Base-by-base conservation (phyloP, 2,329 filamentous ascomycete species). In the Colletotrichum truncatum region DNA sequence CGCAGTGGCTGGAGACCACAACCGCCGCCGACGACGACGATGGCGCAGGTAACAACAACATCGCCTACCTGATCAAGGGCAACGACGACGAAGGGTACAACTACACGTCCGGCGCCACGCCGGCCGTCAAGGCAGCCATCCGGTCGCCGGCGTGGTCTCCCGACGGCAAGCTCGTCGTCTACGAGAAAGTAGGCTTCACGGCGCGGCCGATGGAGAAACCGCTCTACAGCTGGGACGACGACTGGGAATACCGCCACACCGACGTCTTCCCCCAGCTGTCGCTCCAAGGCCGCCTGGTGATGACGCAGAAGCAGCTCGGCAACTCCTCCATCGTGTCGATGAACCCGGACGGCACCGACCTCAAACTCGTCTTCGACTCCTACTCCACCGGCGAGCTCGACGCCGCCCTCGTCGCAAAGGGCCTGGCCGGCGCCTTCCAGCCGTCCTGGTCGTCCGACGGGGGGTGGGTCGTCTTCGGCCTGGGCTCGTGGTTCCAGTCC, bases 241-340 rank as follows among this genome's bases (percentile, higher is more conserved):
- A 58, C n/a, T 64, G 60, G 60, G 53, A 58, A 36, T 64, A 58
- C 45, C 60, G 60, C 45, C 28, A 25, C 43, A 64, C 60, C 12
- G 60, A 64, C 36, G 60, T 64, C 36, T 58, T 64, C 28, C 60
- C 60, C 28, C 59, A 43, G n/a, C 43, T 63, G 34, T 51, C 52
- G 21, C 59, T 49, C 26, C 59, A 57, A 18, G 59, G 59, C n/a
- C 52, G 59, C 7, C 52, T 63, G 14, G 52, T 51, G 16, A 48
- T 63, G 25, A 63, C 59, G 0, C 59, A 63, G 34, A 63, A 63
- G 45, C 53, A 64, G 28, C 60, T 58, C n/a, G 53, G 53, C 43
- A 64, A 64, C 53, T 58, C 60, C 8, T 64, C 53, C 43, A 58
- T 64, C n/a, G 60, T 64, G 21, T 51, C 60, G 21, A 58, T 58